Conservation (phyloP, 225 moss, liverwort and hornwort genomes). For the Straminergon stramineum region DNA sequence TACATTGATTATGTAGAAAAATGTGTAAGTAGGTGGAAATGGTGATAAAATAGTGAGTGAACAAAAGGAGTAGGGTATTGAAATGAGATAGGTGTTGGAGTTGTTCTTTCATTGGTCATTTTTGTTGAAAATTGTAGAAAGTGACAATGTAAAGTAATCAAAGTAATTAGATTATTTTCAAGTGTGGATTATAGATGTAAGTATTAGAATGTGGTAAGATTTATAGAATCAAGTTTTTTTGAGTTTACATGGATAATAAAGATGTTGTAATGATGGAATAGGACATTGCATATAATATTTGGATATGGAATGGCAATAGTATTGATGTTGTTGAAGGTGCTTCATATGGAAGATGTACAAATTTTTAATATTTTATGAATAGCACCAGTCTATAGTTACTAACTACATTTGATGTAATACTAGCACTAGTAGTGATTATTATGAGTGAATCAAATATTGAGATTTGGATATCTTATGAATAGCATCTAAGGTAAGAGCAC, state of each 20-base stretch:
- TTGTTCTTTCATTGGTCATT: not conserved
- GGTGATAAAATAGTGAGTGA: not conserved
- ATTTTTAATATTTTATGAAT: not conserved
- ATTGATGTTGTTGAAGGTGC: not conserved
- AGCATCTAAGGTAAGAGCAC: too few relatives aligned
- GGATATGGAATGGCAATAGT: not conserved
- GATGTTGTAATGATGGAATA: not conserved
- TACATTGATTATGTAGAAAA: not conserved
- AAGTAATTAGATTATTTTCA: too few relatives aligned
- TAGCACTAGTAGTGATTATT: not conserved
- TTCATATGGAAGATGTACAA: not conserved
- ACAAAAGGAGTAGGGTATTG: accelerated
- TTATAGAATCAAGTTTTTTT: not conserved
- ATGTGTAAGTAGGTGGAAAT: not conserved
- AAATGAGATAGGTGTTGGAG: not conserved
- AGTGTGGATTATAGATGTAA: too few relatives aligned
- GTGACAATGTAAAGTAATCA: too few relatives aligned
- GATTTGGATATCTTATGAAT: not conserved
- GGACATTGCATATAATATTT: too few relatives aligned
- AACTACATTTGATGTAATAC: not conserved
- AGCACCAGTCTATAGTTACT: not conserved
- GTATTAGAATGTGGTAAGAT: accelerated
- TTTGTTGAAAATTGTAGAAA: not conserved
- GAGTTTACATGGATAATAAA: not conserved
- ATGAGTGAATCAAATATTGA: too few relatives aligned